A percentile compares a stretch with the other conserved stretches of the same genome.
Evolutionary conservation across 805 yeast genomes (phyloP).

Genomic region (Saccharomycopsis babjevae): DNA sequence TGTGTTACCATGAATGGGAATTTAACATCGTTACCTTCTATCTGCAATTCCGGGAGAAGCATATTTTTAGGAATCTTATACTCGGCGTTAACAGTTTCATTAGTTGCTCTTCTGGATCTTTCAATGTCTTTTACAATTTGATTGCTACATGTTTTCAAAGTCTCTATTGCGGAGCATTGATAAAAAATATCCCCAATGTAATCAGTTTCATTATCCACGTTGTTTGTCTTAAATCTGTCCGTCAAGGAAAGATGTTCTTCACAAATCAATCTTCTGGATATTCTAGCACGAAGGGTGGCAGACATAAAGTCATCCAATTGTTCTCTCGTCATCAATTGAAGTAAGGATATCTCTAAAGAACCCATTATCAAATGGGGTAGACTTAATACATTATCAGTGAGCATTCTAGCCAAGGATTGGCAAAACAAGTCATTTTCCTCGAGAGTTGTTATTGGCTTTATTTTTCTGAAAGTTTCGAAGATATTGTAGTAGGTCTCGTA

Average conservation of each 20-base stretch:
- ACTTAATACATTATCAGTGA: conserved; percentile 68
- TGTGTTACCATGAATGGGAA: conserved; percentile 85
- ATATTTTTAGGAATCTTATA: conserved; percentile 40
- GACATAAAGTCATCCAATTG: conserved; percentile 68
- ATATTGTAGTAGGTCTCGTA: conserved; percentile 84
- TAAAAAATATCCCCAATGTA: conserved; percentile 73
- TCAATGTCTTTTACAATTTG: conserved; percentile 41
- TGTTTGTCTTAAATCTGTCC: conserved; percentile 39
- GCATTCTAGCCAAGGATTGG: conserved; percentile 45
- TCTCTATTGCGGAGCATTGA: conserved; percentile 62
- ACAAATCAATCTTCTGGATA: conserved; percentile 79
- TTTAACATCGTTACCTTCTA: conserved; percentile 59
- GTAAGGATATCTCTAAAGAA: conserved; percentile 66
- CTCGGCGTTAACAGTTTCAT: conserved; percentile 18
- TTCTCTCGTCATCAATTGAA: conserved; percentile 45
- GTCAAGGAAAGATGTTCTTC: conserved; percentile 85
- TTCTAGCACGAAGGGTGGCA: conserved; percentile 71
- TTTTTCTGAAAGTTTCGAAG: conserved; percentile 73
- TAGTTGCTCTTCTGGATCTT: conserved; percentile 15
- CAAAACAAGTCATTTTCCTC: conserved; percentile 74
- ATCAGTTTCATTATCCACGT: conserved; percentile 33
- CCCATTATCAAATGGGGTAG: conserved; percentile 91
- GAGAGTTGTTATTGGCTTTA: conserved; percentile 54
- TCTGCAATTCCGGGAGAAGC: conserved; percentile 59
- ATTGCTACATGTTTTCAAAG: conserved; percentile 44